Percentiles rank a stretch among this genome's conserved stretches.
These are phyloP conservation scores for Termitomyces sp. DNA, from an alignment of 768 basidiomycete species.

Conservation along the genomic window DNA sequence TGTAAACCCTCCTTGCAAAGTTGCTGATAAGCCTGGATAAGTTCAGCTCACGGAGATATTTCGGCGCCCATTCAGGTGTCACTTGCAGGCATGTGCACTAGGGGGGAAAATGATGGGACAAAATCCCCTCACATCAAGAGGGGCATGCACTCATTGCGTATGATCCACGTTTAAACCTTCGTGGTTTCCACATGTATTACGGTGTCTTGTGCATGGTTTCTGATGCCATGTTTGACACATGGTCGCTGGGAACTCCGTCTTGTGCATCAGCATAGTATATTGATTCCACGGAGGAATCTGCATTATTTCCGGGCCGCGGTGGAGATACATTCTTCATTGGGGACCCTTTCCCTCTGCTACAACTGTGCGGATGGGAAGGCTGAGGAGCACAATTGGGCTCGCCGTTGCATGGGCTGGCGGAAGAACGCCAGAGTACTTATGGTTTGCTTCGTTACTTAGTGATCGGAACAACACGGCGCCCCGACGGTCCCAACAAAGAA, in stretches of 20 bases:
- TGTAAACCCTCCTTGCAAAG: background rate
- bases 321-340: constrained; percentile 18
- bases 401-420: background rate
- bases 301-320: constrained; percentile 32
- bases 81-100: background rate
- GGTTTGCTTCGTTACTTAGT: constrained; percentile 19
- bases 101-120: background rate
- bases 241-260: constrained; percentile 25
- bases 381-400: background rate
- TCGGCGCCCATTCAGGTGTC: constrained; percentile 8
- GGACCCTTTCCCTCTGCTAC: background rate
- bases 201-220: constrained; percentile 23
- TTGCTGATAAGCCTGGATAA: background rate
- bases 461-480: constrained; percentile 35
- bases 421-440: background rate
- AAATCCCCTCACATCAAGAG: background rate
- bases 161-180: constrained; percentile 22
- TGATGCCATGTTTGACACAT: constrained; percentile 31
- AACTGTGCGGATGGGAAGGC: constrained; percentile 2
- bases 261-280: constrained; percentile 19
- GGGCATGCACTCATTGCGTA: constrained; percentile 2
- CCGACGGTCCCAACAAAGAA: constrained; percentile 19
- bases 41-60: constrained; percentile 3
- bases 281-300: constrained; percentile 31
- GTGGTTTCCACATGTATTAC: constrained; percentile 27